Conservation (phyloP, 176 grass and related monocot species). For the Carex kokanica region DNA sequence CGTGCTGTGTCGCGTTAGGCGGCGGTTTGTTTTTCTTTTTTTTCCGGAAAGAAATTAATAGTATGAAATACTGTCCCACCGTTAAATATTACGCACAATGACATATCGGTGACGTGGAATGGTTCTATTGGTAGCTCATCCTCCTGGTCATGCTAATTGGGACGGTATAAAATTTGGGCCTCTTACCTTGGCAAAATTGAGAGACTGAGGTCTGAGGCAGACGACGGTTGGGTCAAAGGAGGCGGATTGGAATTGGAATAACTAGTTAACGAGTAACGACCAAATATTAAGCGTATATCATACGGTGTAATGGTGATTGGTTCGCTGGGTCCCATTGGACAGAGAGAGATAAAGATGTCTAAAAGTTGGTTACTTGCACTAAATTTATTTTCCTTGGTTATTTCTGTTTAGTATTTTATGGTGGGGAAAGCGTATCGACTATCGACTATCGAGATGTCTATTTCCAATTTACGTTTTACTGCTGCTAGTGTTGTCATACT, state of each 20-base stretch:
- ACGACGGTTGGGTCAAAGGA: conserved; percentile 27
- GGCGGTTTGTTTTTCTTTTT: conserved; percentile 27
- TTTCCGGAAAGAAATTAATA: neutral
- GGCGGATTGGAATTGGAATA: neutral
- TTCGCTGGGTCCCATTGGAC: neutral
- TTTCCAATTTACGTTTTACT: too few species aligned
- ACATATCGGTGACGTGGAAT: conserved; percentile 6
- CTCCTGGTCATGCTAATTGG: neutral
- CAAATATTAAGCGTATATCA: neutral
- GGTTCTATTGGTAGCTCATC: conserved; percentile 10
- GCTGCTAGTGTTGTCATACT: neutral
- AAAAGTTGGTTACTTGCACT: neutral
- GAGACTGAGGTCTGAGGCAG: conserved; percentile 1
- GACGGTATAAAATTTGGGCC: neutral
- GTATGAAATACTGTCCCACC: neutral
- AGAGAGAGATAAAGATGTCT: neutral
- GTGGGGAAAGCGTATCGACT: too few species aligned
- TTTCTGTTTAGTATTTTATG: too few species aligned
- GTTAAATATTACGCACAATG: neutral
- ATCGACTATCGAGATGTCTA: too few species aligned
- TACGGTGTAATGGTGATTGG: neutral
- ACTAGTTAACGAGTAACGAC: neutral
- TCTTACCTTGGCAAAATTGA: conserved; percentile 24
- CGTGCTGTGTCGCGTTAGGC: conserved; percentile 25
- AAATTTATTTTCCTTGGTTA: too few species aligned